These are phyloP conservation scores for Penicillium verrucosum DNA, from an alignment of 2,329 filamentous ascomycete species.

Conservation along the genomic window DNA sequence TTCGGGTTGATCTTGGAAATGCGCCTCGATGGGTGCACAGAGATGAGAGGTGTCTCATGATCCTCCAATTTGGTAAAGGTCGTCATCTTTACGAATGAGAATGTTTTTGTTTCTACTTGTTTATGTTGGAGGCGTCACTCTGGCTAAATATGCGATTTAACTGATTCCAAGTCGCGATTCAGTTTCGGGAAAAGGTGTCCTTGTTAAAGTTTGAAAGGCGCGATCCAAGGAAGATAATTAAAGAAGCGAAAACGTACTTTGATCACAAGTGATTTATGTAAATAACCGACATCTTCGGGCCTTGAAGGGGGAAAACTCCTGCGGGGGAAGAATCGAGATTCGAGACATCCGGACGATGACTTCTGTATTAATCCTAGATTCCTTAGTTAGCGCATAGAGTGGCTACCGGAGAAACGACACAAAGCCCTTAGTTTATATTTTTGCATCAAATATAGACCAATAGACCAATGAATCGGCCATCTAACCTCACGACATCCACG, in stretches of 20 bases:
- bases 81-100: conserved; percentile 54
- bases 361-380: background rate
- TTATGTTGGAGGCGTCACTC: background rate
- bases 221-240: background rate
- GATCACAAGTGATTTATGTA: background rate
- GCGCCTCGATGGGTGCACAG: conserved; percentile 61
- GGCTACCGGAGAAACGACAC: background rate
- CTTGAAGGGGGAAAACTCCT: conserved; percentile 33
- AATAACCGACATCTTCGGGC: background rate
- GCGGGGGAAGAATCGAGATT: conserved; percentile 23
- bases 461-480: background rate
- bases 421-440: background rate
- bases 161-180: background rate
- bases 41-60: conserved; percentile 61
- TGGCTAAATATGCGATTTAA: background rate
- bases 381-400: background rate
- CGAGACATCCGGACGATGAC: conserved; percentile 1
- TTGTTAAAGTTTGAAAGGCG: background rate
- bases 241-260: background rate
- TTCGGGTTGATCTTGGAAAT: conserved; percentile 74
- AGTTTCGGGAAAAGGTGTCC: background rate
- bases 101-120: background rate
- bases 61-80: conserved; percentile 67
- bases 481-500: background rate
- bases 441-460: background rate